These are phyloP conservation scores for Kluyveromyces starmeri DNA, from an alignment of 805 yeast genomes.

Conservation along the genomic window DNA sequence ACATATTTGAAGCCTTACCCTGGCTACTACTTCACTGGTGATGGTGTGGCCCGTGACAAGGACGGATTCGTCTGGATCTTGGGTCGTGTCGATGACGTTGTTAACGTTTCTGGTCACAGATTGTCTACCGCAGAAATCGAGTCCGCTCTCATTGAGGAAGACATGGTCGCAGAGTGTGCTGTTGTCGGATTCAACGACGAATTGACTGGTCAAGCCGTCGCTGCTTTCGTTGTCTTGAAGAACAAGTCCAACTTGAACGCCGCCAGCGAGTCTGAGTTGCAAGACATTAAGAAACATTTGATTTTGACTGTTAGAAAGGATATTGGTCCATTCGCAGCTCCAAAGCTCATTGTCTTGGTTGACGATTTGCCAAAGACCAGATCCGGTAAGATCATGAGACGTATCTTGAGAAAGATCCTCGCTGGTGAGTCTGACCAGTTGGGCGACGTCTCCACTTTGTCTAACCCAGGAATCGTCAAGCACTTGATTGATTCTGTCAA, in stretches of 20 bases:
- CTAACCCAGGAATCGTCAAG: constrained; percentile 66
- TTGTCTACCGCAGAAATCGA: constrained; percentile 86
- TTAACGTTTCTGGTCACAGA: constrained; percentile 79
- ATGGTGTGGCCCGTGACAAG: constrained; percentile 79
- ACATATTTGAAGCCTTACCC: constrained; percentile 79
- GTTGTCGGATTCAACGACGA: constrained; percentile 80
- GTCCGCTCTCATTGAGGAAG: constrained; percentile 69
- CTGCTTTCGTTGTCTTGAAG: constrained; percentile 72
- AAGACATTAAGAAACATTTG: constrained; percentile 51
- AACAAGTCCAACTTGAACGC: constrained; percentile 31
- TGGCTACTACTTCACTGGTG: constrained; percentile 79
- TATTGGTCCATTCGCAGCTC: constrained; percentile 84
- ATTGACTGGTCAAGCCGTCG: constrained; percentile 79
- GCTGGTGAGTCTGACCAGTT: constrained; percentile 73
- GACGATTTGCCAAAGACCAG: constrained; percentile 79
- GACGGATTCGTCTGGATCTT: constrained; percentile 82
- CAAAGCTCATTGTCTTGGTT: constrained; percentile 62
- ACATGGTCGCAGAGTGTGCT: constrained; percentile 66
- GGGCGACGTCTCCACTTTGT: constrained; percentile 70
- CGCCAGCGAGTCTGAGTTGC: constrained; percentile 36
- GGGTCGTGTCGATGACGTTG: constrained; percentile 85
- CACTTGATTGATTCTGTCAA: constrained; percentile 51
- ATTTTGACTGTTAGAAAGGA: constrained; percentile 65
- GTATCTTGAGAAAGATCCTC: constrained; percentile 68
- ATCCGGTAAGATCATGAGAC: constrained; percentile 82